Evolutionary conservation across 352 stramenopile genomes (phyloP).

Genomic region (Peronospora farinosa): DNA sequence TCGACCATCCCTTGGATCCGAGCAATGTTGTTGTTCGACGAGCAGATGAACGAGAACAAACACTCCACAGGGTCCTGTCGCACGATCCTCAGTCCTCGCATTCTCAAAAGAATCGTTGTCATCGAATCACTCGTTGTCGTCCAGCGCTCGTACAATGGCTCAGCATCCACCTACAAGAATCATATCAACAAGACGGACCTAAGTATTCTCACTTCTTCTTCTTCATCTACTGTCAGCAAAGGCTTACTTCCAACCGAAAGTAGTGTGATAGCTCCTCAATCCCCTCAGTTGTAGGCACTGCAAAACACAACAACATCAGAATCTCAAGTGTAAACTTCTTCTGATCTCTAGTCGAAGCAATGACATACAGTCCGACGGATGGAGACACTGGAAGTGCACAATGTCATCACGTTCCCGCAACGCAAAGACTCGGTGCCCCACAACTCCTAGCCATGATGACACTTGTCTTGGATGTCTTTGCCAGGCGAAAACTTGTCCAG

Average conservation of each 20-base stretch:
- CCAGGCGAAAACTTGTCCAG: conserved; percentile 51
- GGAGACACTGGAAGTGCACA: conserved; percentile 52
- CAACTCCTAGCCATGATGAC: conserved; percentile 44
- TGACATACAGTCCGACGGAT: conserved; percentile 49
- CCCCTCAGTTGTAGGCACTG: conserved; percentile 38
- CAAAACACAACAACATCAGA: conserved; percentile 1
- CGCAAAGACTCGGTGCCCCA: conserved; percentile 39
- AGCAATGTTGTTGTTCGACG: conserved; percentile 97
- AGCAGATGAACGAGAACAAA: conserved; percentile 97
- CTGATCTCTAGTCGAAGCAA: not conserved
- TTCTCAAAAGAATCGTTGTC: conserved; percentile 52
- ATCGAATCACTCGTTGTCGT: conserved; percentile 51
- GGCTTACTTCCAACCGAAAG: conserved; percentile 81
- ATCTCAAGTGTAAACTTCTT: not conserved
- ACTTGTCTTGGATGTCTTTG: conserved; percentile 2
- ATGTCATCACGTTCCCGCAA: conserved; percentile 36
- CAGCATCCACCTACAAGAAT: conserved; percentile 17
- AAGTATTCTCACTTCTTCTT: not conserved
- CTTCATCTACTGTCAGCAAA: not conserved
- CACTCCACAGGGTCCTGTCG: conserved; percentile 94
- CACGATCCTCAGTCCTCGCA: conserved; percentile 88
- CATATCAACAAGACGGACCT: not conserved
- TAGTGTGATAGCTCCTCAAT: conserved; percentile 67
- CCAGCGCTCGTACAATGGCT: conserved; percentile 81
- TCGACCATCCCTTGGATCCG: conserved; percentile 93